A percentile compares a stretch with the other conserved stretches of the same genome.
These are phyloP conservation scores for Penicillium sp. DNA, from an alignment of 2,329 filamentous ascomycete genomes.

Conservation along the genomic window DNA sequence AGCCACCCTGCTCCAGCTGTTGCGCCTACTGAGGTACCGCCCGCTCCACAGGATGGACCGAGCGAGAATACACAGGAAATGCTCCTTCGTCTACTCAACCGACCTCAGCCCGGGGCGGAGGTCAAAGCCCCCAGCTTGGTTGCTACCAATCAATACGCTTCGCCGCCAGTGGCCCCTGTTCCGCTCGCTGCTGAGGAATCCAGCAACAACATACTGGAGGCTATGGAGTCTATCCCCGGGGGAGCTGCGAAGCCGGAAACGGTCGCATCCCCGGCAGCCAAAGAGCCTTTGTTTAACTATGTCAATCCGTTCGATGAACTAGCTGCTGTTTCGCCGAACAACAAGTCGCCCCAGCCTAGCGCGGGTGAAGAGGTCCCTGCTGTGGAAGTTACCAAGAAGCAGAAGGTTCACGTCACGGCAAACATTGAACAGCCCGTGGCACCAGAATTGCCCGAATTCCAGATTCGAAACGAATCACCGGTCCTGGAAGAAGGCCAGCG, in stretches of 20 bases:
- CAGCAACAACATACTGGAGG: constrained; percentile 10
- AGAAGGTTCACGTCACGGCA: constrained; percentile 21
- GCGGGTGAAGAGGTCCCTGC: constrained; percentile 40
- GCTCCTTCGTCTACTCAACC: constrained; percentile 77
- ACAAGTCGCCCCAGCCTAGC: constrained; percentile 48
- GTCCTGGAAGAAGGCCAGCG: constrained; percentile 37
- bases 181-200: constrained; percentile 1
- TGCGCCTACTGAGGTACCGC: constrained; percentile 9
- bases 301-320: constrained; percentile 67
- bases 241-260: constrained; percentile 29
- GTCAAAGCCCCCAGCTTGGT: constrained; percentile 38
- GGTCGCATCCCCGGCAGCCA: constrained; percentile 33
- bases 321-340: constrained; percentile 59
- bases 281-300: constrained; percentile 58
- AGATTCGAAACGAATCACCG: constrained; percentile 22
- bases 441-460: constrained; percentile 10
- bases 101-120: constrained; percentile 49
- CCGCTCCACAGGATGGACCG: constrained; percentile 20
- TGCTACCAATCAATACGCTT: constrained; percentile 30
- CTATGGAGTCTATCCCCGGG: constrained; percentile 13
- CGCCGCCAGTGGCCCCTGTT: constrained; percentile 15
- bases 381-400: constrained; percentile 24
- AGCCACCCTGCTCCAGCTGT: constrained; percentile 28
- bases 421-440: constrained; percentile 15
- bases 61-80: constrained; percentile 71